phyloP scores from a whole-genome alignment of 2,329 filamentous ascomycete species.

The Verruconis gallopava region DNA sequence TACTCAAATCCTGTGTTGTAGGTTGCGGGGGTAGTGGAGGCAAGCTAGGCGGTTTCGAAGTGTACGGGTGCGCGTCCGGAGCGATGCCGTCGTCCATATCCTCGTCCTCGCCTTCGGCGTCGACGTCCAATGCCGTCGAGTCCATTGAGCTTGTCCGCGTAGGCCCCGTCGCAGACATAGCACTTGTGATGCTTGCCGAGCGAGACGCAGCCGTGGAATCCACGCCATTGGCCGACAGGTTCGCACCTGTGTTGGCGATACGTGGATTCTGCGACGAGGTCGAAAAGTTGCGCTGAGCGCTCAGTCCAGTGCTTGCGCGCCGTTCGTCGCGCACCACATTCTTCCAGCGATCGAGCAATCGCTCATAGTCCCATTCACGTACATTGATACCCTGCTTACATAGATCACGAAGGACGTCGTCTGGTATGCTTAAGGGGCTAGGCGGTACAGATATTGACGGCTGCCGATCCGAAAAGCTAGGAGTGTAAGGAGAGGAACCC shows the following conservation, averaged over 20 bases:
- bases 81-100: constrained; percentile 7
- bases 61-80: constrained; percentile 3
- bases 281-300: constrained; percentile 22
- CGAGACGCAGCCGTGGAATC: background rate
- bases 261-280: constrained; percentile 7
- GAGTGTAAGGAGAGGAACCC: background rate
- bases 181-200: constrained; percentile 5
- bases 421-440: constrained; percentile 24
- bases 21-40: constrained; percentile 1
- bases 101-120: constrained; percentile 10
- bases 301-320: constrained; percentile 18
- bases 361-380: constrained; percentile 28
- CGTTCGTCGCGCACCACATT: constrained; percentile 22
- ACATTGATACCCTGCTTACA: constrained; percentile 21
- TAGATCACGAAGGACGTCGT: constrained; percentile 26
- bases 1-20: background rate
- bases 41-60: background rate
- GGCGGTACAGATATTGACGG: constrained; percentile 15
- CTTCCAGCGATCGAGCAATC: constrained; percentile 28
- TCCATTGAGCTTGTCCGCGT: constrained; percentile 4
- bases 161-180: constrained; percentile 1
- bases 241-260: background rate
- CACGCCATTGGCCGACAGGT: background rate
- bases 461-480: background rate
- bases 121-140: constrained; percentile 3